Evolutionary conservation across 305 asterid genomes (phyloP), one percentile per base, ranked within the genome.

Genomic region (Fraxinus albicans): DNA sequence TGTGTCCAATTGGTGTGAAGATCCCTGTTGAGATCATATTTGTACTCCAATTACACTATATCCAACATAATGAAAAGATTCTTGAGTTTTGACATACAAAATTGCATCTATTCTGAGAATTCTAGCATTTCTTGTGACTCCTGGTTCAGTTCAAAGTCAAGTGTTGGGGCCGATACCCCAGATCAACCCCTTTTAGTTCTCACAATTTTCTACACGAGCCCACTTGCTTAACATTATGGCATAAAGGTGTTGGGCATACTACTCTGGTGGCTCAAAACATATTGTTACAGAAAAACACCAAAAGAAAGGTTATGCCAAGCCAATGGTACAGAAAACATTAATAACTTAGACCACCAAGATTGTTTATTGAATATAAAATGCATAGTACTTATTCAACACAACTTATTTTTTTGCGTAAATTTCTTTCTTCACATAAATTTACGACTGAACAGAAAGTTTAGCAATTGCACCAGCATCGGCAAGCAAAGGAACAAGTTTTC

Each of bases 401-500:
- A 31, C 23, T 70, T 31, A 70, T 9, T 15, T 70, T 70, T 70
- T 6, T 6, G 4, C 27, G 9, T 8, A 7, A 23, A 0, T 23
- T 63, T 2, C 17, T 65, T 27, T 70, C 23, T 9, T 23, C 25
- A 13, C 76, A 15, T 31, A 76, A 40, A 75, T 83, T 79, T 78
- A 90, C 58, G 69, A n/a, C 86, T 86, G 80, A 80, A 90, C 82
- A 23, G 88, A 60, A 0, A 79, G 76, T 81, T 89, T 89, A n/a
- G 87, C 77, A 70, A 89, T 17, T 5, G 93, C 98, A 83, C 93
- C 93, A 13, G 93, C 95, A 79, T 92, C 91, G 3, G 53, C 85
- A 15, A 95, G 95, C 89, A 95, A 74, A 0, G 93, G 93, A 60
- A 91, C 88, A 67, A 95, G 97, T 81, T 85, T 79, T 13, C 93